Evolutionary conservation across 768 basidiomycete species (phyloP).

Genomic region (Mycena pura): DNA sequence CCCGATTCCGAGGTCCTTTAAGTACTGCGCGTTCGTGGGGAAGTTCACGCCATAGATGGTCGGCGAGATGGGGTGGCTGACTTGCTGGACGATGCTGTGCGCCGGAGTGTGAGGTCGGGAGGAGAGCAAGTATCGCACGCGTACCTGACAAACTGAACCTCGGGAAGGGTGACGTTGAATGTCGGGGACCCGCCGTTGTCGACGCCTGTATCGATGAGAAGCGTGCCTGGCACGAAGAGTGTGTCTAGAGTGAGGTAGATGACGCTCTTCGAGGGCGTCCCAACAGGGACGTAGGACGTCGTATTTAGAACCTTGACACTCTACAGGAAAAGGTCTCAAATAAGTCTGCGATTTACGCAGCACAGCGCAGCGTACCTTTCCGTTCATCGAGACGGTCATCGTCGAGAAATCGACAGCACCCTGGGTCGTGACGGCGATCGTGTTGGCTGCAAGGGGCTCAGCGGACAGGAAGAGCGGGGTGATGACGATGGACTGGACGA

Average conservation of each 20-base stretch:
- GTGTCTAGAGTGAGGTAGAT: conserved; percentile 54
- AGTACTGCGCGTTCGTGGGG: conserved; percentile 53
- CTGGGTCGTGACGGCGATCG: conserved; percentile 56
- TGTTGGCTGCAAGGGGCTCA: conserved; percentile 54
- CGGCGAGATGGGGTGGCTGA: conserved; percentile 50
- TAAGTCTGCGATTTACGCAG: too few species aligned
- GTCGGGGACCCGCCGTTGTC: conserved; percentile 43
- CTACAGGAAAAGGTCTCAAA: conserved; percentile 26
- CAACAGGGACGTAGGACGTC: conserved; percentile 49
- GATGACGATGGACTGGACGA: conserved; percentile 51
- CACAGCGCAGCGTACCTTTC: conserved; percentile 37
- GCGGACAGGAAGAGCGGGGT: conserved; percentile 57
- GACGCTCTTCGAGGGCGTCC: conserved; percentile 53
- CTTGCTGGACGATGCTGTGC: conserved; percentile 43
- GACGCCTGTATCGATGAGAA: conserved; percentile 39
- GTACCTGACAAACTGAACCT: conserved; percentile 49
- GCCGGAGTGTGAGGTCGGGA: background rate
- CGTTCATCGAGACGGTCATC: conserved; percentile 46
- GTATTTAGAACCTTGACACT: conserved; percentile 40
- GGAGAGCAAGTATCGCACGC: background rate
- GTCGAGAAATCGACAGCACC: conserved; percentile 52
- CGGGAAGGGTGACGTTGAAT: conserved; percentile 51
- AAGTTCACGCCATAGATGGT: conserved; percentile 63
- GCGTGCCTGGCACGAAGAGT: conserved; percentile 47
- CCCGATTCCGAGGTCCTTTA: conserved; percentile 55